These are phyloP conservation scores for Aspergillus ostianus DNA, from an alignment of 495 filamentous ascomycete genomes.

Conservation along the genomic window DNA sequence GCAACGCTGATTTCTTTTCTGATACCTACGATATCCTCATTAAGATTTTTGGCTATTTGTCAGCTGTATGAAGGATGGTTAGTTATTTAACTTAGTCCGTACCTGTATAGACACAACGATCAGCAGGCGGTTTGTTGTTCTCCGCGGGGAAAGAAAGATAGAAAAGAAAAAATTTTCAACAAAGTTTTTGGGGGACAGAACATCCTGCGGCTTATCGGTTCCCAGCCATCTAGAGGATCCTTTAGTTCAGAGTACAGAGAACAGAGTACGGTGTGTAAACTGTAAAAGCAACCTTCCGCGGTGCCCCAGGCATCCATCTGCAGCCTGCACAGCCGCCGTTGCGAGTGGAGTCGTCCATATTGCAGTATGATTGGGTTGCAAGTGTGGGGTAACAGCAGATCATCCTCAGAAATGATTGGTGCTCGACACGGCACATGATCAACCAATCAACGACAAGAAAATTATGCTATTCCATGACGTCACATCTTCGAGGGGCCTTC, in stretches of 20 bases:
- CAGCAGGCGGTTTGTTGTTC: too few relatives aligned
- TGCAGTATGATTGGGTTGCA: not conserved
- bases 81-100: too few relatives aligned
- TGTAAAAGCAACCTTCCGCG: too few relatives aligned
- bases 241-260: not conserved
- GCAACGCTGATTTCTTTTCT: not conserved
- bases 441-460: not conserved
- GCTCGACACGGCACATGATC: not conserved
- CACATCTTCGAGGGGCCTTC: not conserved
- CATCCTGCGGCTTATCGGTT: not conserved
- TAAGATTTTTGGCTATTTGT: too few relatives aligned
- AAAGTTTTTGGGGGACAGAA: not conserved
- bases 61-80: too few relatives aligned
- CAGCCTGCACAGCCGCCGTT: not conserved
- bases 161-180: too few relatives aligned
- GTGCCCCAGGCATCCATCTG: not conserved
- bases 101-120: too few relatives aligned
- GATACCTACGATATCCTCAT: too few relatives aligned
- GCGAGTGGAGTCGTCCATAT: not conserved
- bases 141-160: too few relatives aligned
- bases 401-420: not conserved
- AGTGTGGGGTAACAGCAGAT: not conserved
- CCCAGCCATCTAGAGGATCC: not conserved
- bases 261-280: too few relatives aligned
- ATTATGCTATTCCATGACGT: not conserved